Conservation (phyloP, 371 early-diverging fungal species). For the Haplosporangium sp. region DNA sequence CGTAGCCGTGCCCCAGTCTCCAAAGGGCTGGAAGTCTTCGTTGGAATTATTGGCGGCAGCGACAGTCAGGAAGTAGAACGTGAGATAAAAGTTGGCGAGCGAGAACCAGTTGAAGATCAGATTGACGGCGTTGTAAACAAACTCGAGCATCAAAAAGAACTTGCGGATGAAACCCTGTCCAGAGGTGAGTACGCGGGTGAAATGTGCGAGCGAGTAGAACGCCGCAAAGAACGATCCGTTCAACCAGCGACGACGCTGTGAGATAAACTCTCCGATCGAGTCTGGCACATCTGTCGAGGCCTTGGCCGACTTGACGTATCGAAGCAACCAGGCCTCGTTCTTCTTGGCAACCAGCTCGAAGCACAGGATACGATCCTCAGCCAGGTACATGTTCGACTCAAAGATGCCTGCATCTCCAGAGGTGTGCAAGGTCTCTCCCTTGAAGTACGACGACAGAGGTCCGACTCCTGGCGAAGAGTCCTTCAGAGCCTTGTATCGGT, state of each 20-base stretch:
- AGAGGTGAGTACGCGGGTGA: constrained; percentile 78
- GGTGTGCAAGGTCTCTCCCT: constrained; percentile 91
- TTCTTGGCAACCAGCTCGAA: constrained; percentile 88
- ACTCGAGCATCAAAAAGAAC: constrained; percentile 73
- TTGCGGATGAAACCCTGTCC: constrained; percentile 71
- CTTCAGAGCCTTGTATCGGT: constrained; percentile 89
- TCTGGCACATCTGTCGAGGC: constrained; percentile 81
- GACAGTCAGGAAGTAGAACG: constrained; percentile 33
- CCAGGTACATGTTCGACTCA: constrained; percentile 81
- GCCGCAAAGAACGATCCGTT: constrained; percentile 82
- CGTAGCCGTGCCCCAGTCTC: constrained; percentile 56
- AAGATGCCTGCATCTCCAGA: constrained; percentile 71
- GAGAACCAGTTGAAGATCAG: constrained; percentile 86
- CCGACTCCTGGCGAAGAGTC: constrained; percentile 74
- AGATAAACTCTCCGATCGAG: constrained; percentile 73
- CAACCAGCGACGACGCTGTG: constrained; percentile 78
- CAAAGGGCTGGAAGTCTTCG: constrained; percentile 48
- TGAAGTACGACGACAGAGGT: constrained; percentile 91
- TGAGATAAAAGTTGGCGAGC: constrained; percentile 56
- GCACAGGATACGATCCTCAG: constrained; percentile 91
- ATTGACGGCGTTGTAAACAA: constrained; percentile 76
- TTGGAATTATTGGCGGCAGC: constrained; percentile 58
- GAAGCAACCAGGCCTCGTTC: constrained; percentile 76
- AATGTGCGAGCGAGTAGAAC: constrained; percentile 80
- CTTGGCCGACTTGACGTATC: constrained; percentile 73